Evolutionary conservation across 805 yeast genomes (phyloP), one percentile per base, ranked within the genome.

Genomic region (Debaryomyces tyrocola): DNA sequence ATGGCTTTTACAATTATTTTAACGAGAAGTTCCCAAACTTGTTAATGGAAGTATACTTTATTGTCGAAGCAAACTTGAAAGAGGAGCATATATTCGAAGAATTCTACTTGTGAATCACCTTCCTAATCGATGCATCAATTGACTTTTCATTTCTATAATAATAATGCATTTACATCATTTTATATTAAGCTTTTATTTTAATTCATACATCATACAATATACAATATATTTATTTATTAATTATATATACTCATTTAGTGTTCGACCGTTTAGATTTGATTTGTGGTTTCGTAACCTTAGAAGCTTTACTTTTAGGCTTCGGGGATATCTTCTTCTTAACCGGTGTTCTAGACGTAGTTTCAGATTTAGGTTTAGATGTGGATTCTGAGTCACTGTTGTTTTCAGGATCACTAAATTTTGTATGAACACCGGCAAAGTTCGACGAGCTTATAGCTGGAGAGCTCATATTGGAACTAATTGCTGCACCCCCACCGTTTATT

Each of bases 1-100:
- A 82, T 41, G 97, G 96, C 0, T 94, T 88, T 61, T 87, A 89
- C 64, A 65, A 71, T 37, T 94, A 87, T 62, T 94, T 90, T 66
- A 80, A 82, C 38, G 58, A 63, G 24, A 78, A 82, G 59, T 94
- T 92, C 60, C 99, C 99, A 1, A 74, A 77, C 44, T 64, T 94
- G 55, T 66, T 94, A 56, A 80, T 92, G 83, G 84, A 81, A 55
- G 79, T 86, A 7, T 90, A 89, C 66, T 70, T 72, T 43, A 74
- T 87, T 52, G 83, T 86, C 24, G 73, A 73, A 46, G 71, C 73
- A 42, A 73, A 83, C 49, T 63, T 90, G 52, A 68, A 66, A n/a
- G 75, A 80, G 20, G 96, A 90, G 55, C 87, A 80, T 46, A 75
- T 78, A 20, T 77, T 88, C 49, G 54, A 55, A 35, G 73, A 68